These are phyloP conservation scores for Rhodotorula sp. DNA, from an alignment of 1,284 basidiomycete genomes.

Conservation along the genomic window DNA sequence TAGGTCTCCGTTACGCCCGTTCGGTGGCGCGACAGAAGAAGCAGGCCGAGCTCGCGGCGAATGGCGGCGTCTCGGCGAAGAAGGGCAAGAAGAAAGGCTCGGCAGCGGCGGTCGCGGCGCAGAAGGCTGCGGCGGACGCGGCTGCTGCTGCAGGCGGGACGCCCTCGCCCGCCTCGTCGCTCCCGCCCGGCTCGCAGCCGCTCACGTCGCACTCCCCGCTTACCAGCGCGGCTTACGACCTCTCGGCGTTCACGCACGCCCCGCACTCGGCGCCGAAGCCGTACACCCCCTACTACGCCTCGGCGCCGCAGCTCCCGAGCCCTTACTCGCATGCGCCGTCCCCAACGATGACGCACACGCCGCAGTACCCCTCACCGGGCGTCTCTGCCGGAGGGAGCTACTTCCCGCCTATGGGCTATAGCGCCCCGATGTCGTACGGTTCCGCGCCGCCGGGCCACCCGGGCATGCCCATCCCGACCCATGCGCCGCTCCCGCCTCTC, in stretches of 20 bases:
- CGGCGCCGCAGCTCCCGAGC: constrained; percentile 3
- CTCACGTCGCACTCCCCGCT: background rate
- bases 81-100: constrained; percentile 17
- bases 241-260: constrained; percentile 6
- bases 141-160: background rate
- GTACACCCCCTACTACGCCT: constrained; percentile 33
- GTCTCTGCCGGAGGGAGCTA: background rate
- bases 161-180: background rate
- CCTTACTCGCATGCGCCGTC: constrained; percentile 16
- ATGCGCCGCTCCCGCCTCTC: constrained; percentile 6
- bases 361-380: constrained; percentile 2
- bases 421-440: background rate
- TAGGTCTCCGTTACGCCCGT: constrained; percentile 39
- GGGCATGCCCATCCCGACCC: constrained; percentile 2
- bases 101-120: background rate
- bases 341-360: constrained; percentile 8
- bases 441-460: background rate
- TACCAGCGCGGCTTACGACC: constrained; percentile 4
- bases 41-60: constrained; percentile 27
- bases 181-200: background rate
- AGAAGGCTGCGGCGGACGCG: background rate
- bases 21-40: constrained; percentile 34
- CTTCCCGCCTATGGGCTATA: constrained; percentile 6
- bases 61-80: background rate
- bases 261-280: constrained; percentile 5